phyloP scores from a whole-genome alignment of 164 flowering plant species.

The Nelumbo lutea region DNA sequence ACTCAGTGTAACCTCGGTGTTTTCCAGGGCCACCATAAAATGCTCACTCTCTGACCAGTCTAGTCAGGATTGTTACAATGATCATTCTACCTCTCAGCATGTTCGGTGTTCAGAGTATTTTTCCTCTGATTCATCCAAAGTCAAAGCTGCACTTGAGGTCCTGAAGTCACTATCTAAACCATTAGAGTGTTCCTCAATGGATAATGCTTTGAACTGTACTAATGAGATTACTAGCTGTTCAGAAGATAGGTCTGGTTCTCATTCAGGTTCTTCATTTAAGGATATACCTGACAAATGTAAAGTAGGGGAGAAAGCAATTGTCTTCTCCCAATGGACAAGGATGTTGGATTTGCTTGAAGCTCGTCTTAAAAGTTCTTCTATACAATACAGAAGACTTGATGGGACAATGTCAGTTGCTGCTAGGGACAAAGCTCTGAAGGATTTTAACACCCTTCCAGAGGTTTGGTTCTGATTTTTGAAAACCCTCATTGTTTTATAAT shows the following conservation, averaged over 20 bases:
- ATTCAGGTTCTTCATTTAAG: slow-evolving; percentile 10
- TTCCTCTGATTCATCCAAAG: slow-evolving; percentile 61
- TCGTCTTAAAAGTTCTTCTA: slow-evolving; percentile 56
- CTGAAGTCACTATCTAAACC: slow-evolving; percentile 53
- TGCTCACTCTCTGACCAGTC: slow-evolving; percentile 36
- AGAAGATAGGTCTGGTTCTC: slow-evolving; percentile 19
- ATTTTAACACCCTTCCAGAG: slow-evolving; percentile 84
- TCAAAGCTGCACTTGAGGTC: slow-evolving; percentile 72
- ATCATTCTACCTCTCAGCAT: slow-evolving; percentile 23
- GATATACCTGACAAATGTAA: slow-evolving; percentile 15
- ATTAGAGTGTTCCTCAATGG: slow-evolving; percentile 2
- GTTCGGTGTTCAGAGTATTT: slow-evolving; percentile 20
- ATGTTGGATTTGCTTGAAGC: slow-evolving; percentile 90
- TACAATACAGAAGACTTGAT: slow-evolving; percentile 86
- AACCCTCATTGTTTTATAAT: not conserved
- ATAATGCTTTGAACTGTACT: slow-evolving; percentile 9
- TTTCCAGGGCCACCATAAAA: slow-evolving; percentile 53
- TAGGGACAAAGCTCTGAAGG: slow-evolving; percentile 87
- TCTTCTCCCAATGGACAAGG: slow-evolving; percentile 95
- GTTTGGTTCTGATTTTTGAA: slow-evolving; percentile 26
- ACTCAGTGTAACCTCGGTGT: slow-evolving; percentile 53
- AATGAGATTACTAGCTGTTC: slow-evolving; percentile 11
- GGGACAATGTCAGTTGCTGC: slow-evolving; percentile 90
- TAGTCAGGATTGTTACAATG: slow-evolving; percentile 17
- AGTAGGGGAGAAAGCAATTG: slow-evolving; percentile 73